These are phyloP conservation scores for Escallonia rubra DNA, from an alignment of 129 eudicot species.

Conservation along the genomic window DNA sequence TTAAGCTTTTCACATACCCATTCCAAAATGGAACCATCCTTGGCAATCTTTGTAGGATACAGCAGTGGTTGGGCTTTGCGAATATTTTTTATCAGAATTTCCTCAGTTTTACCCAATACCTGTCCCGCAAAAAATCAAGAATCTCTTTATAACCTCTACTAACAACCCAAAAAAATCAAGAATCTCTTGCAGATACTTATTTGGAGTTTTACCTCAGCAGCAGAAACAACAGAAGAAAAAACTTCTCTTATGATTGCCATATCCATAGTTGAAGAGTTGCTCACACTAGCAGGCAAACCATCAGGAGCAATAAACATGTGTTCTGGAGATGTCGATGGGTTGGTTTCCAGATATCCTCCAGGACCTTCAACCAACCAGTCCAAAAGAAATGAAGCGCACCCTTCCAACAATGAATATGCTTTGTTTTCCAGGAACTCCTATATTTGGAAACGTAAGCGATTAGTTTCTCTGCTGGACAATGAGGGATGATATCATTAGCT, in stretches of 20 bases:
- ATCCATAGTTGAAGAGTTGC: constrained; percentile 93
- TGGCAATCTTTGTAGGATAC: constrained; percentile 55
- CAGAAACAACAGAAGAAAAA: constrained; percentile 58
- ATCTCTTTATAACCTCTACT: not conserved
- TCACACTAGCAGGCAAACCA: constrained; percentile 88
- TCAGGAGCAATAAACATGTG: constrained; percentile 81
- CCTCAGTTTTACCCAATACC: constrained; percentile 64
- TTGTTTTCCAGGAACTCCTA: constrained; percentile 53
- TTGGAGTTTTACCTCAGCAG: constrained; percentile 54
- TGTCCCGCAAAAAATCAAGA: constrained; percentile 8
- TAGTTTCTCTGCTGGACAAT: not conserved
- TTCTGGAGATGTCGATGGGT: constrained; percentile 96
- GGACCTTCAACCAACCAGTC: constrained; percentile 82
- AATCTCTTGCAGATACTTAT: not conserved
- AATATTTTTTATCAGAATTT: constrained; percentile 51
- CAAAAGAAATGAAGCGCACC: constrained; percentile 59
- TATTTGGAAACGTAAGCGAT: constrained; percentile 8
- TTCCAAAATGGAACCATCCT: constrained; percentile 87
- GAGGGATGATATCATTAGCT: not conserved
- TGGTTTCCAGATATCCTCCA: constrained; percentile 69
- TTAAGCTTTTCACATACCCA: constrained; percentile 43
- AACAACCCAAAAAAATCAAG: not conserved
- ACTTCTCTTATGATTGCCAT: constrained; percentile 77
- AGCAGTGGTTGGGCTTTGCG: constrained; percentile 69
- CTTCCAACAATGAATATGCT: constrained; percentile 79